phyloP scores from a whole-genome alignment of 768 basidiomycete species.

The Tricholoma matsutake region DNA sequence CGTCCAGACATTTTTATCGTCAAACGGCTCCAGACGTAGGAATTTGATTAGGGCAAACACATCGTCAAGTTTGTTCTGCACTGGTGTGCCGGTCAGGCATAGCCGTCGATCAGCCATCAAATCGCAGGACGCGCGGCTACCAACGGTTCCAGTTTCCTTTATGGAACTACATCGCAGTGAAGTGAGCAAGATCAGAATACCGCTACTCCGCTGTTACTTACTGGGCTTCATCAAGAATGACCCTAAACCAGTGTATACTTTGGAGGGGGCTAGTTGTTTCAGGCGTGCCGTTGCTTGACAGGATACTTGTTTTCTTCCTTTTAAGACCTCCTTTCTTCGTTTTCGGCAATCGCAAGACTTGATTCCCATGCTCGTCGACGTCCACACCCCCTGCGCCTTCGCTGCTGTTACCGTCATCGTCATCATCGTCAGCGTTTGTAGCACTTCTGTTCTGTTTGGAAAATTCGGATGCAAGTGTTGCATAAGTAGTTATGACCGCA shows the following conservation, averaged over 20 bases:
- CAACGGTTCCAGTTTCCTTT: constrained; percentile 93
- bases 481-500: constrained; percentile 95
- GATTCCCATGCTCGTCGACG: constrained; percentile 65
- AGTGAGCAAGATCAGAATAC: background rate
- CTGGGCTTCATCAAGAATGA: constrained; percentile 95
- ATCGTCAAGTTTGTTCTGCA: constrained; percentile 99
- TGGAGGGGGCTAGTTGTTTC: constrained; percentile 80
- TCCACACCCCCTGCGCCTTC: constrained; percentile 62
- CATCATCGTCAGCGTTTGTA: constrained; percentile 69
- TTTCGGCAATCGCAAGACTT: constrained; percentile 55
- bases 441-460: constrained; percentile 80
- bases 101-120: constrained; percentile 90
- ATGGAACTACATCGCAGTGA: constrained; percentile 63
- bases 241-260: constrained; percentile 93
- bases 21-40: constrained; percentile 84
- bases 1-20: constrained; percentile 92
- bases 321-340: constrained; percentile 67
- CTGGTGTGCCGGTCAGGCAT: constrained; percentile 96
- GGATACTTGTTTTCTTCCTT: constrained; percentile 51
- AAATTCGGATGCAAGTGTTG: constrained; percentile 92
- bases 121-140: constrained; percentile 93
- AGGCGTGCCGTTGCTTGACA: constrained; percentile 28
- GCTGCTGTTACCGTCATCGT: constrained; percentile 65
- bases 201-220: constrained; percentile 42
- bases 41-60: constrained; percentile 98